Percentiles rank a stretch among this genome's conserved stretches.
Evolutionary conservation across 2,329 filamentous ascomycete genomes (phyloP).

Genomic region (Berkeleyomyces basicola): DNA sequence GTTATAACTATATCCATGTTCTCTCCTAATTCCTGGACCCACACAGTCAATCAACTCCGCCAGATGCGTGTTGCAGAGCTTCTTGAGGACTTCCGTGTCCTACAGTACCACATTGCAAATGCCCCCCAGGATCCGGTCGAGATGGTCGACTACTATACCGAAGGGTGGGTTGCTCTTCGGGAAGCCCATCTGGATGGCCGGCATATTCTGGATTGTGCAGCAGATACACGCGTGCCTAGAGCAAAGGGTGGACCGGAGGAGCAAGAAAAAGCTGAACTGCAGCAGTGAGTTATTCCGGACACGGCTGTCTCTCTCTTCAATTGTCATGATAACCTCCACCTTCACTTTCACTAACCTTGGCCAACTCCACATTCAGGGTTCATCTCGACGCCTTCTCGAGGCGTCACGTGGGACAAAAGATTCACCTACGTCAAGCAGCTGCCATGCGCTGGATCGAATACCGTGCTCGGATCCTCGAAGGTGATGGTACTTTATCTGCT

Average conservation of each 20-base stretch:
- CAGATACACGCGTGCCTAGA: constrained; percentile 41
- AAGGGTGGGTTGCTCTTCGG: constrained; percentile 44
- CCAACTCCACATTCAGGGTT: constrained; percentile 25
- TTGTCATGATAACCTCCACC: neutral
- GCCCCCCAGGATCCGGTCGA: constrained; percentile 37
- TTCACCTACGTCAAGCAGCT: constrained; percentile 42
- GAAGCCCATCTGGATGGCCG: constrained; percentile 47
- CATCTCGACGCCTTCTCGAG: constrained; percentile 43
- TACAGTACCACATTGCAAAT: constrained; percentile 46
- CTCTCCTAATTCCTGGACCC: neutral
- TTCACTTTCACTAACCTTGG: neutral
- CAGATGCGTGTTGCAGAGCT: constrained; percentile 44
- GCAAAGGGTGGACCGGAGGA: constrained; percentile 18
- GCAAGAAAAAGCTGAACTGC: constrained; percentile 9
- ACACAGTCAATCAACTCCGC: constrained; percentile 43
- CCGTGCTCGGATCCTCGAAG: constrained; percentile 36
- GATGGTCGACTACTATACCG: constrained; percentile 43
- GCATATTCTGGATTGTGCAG: constrained; percentile 47
- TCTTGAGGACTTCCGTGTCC: constrained; percentile 42
- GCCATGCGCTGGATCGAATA: constrained; percentile 43
- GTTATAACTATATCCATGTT: neutral
- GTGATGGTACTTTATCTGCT: constrained; percentile 30
- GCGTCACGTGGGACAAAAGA: constrained; percentile 48
- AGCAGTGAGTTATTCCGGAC: neutral
- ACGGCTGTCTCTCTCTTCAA: neutral